Evolutionary conservation across 768 basidiomycete genomes (phyloP).

Genomic region (Dentipellis sp.): DNA sequence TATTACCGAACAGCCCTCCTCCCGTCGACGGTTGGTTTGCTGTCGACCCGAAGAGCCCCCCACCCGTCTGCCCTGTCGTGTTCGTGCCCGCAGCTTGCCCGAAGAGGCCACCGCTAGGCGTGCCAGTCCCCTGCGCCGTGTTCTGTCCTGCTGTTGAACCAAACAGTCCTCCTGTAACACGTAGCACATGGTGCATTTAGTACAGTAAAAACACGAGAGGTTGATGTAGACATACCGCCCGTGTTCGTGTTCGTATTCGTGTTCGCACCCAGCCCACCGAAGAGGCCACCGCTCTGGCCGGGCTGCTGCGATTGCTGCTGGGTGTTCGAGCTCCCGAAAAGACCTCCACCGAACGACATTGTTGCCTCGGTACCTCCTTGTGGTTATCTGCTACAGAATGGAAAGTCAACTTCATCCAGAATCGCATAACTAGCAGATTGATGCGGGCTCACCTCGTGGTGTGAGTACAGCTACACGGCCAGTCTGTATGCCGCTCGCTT

Average conservation of each 20-base stretch:
- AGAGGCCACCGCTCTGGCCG: slow-evolving; percentile 15
- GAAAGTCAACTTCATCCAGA: too few relatives aligned
- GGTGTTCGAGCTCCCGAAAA: slow-evolving; percentile 13
- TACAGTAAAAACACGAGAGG: slow-evolving; percentile 5
- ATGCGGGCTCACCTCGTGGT: too few relatives aligned
- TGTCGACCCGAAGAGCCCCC: slow-evolving; percentile 15
- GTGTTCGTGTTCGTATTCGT: not conserved
- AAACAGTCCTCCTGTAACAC: slow-evolving; percentile 6
- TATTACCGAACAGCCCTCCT: slow-evolving; percentile 22
- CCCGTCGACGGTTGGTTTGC: slow-evolving; percentile 9
- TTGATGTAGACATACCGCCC: not conserved
- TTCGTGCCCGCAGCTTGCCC: slow-evolving; percentile 1
- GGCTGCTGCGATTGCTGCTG: slow-evolving; percentile 8
- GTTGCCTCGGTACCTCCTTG: not conserved
- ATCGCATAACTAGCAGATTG: too few relatives aligned
- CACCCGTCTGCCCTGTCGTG: slow-evolving; percentile 10
- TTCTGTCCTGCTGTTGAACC: not conserved
- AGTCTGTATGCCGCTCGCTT: too few relatives aligned
- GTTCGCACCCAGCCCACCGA: slow-evolving; percentile 4
- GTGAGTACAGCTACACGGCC: too few relatives aligned
- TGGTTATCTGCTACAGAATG: too few relatives aligned
- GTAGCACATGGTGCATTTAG: not conserved
- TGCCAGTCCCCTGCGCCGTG: not conserved
- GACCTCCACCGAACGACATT: slow-evolving; percentile 10
- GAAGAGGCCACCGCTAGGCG: not conserved